Base-by-base conservation (phyloP, 345 rosid genomes). In the Cardiospermum halicacabum region DNA sequence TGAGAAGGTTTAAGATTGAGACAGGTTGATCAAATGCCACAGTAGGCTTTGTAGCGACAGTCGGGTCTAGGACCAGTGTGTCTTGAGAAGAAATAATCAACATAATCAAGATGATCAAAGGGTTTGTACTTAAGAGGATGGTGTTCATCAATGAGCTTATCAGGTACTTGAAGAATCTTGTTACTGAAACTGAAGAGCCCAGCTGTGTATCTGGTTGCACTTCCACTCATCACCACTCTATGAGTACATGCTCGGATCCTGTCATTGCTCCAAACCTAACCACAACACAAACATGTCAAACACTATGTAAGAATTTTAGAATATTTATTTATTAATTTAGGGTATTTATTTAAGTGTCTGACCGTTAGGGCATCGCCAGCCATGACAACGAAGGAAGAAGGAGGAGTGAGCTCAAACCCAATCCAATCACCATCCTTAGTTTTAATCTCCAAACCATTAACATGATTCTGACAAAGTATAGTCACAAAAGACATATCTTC, bases 381-480 rank as follows among this genome's bases (percentile, higher is more conserved):
- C 28, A 68, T 37, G 60, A 51, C 53, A 1, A 56, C 31, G 43
- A 56, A 24, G 8, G 72, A 60, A 36, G 60, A 34, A 0, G 50
- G 60, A 2, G 71, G 43, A 21, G 56, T 6, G 57, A 51, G 53
- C 31, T 34, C 31, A 12, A 45, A 21, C 19, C n/a, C 11, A 18
- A 77, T 71, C 77, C 81, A 76, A 0, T 69, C 42, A 4, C 72
- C 77, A 1, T 69, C 37, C 68, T 66, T 69, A 26, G 74, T 74
- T 37, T 71, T 72, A 1, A 76, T 60, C 65, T 79, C 76, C 22
- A 82, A 58, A 0, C 77, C 77, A 7, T 73, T 68, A 7, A 74
- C 74, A 32, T 72, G 58, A 30, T 69, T 71, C 56, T 74, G 79
- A 22, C 43, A 37, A 19, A 78, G 48, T 19, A 81, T 69, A 58